These are phyloP conservation scores for Pythium dissimile DNA, from an alignment of 352 stramenopile species.

Conservation along the genomic window DNA sequence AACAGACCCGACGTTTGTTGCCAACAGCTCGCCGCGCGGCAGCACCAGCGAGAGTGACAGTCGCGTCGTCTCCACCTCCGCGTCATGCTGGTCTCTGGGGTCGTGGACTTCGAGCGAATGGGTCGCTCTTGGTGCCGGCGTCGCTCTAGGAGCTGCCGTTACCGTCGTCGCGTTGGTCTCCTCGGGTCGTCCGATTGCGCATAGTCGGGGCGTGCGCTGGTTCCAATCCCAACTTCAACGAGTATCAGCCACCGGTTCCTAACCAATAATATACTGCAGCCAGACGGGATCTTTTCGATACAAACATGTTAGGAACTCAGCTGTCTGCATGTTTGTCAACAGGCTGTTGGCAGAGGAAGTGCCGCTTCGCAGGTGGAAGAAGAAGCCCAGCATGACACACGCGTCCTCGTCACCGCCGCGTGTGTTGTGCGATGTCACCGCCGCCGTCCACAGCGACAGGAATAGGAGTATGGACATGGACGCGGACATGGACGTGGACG, in stretches of 20 bases:
- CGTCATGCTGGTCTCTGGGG: neutral
- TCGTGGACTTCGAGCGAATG: conserved; percentile 10
- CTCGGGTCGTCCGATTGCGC: neutral
- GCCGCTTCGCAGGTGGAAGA: conserved; percentile 1
- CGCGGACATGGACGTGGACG: no score
- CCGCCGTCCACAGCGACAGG: neutral
- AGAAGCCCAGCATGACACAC: conserved; percentile 12
- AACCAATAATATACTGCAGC: no score
- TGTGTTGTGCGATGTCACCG: neutral
- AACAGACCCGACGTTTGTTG: neutral
- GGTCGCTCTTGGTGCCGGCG: conserved; percentile 15
- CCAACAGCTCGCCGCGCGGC: neutral
- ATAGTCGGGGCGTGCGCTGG: conserved; percentile 1
- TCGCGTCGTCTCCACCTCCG: neutral
- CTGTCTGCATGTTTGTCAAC: neutral
- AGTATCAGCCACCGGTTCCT: conserved; percentile 10
- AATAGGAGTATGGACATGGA: no score
- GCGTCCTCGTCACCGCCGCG: conserved; percentile 18
- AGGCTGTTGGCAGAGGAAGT: conserved; percentile 6
- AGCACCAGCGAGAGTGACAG: neutral
- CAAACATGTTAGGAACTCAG: conserved; percentile 15
- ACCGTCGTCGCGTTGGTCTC: neutral
- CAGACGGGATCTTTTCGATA: neutral
- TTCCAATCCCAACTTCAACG: conserved; percentile 14
- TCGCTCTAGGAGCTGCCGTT: conserved; percentile 7